These are phyloP conservation scores for Delphinella strobiligena DNA, from an alignment of 2,329 filamentous ascomycete species.

Conservation along the genomic window DNA sequence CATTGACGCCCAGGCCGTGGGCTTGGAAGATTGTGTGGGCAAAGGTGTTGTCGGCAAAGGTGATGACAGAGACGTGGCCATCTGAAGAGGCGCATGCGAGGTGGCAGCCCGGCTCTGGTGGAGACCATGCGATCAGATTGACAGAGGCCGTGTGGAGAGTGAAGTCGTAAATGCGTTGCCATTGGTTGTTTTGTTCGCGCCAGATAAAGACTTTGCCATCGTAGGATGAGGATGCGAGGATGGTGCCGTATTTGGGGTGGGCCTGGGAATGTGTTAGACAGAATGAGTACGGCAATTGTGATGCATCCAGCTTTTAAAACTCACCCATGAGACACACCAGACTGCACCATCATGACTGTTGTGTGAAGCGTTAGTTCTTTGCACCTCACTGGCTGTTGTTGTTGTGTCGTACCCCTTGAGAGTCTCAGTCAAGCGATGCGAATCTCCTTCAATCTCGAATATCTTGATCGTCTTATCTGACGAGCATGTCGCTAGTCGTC, in stretches of 20 bases:
- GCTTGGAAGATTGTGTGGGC: slow-evolving; percentile 81
- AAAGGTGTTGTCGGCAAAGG: slow-evolving; percentile 94
- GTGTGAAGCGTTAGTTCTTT: slow-evolving; percentile 2
- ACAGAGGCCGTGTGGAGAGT: slow-evolving; percentile 89
- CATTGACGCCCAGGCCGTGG: slow-evolving; percentile 89
- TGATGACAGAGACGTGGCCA: slow-evolving; percentile 83
- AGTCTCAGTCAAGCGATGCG: slow-evolving; percentile 81
- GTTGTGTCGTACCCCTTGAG: slow-evolving; percentile 63
- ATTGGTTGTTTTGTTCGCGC: slow-evolving; percentile 59
- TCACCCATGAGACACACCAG: slow-evolving; percentile 87
- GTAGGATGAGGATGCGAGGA: slow-evolving; percentile 88
- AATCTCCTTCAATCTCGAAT: slow-evolving; percentile 91
- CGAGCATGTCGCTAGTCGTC: slow-evolving; percentile 89
- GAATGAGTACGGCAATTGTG: slow-evolving; percentile 2
- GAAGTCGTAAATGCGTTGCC: slow-evolving; percentile 82
- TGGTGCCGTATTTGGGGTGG: slow-evolving; percentile 96
- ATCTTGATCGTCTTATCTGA: slow-evolving; percentile 99
- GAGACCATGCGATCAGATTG: slow-evolving; percentile 96
- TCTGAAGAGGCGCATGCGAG: slow-evolving; percentile 91
- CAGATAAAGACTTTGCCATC: slow-evolving; percentile 98
- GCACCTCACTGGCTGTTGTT: slow-evolving; percentile 9
- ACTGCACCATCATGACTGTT: slow-evolving; percentile 87
- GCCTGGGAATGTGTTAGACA: slow-evolving; percentile 35
- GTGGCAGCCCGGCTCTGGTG: slow-evolving; percentile 87
- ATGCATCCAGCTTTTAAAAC: too few species aligned